Percentiles rank a stretch among this genome's conserved stretches.
Evolutionary conservation across 179 eudicot genomes (phyloP).

Genomic region (Sideroxylon spinosum): DNA sequence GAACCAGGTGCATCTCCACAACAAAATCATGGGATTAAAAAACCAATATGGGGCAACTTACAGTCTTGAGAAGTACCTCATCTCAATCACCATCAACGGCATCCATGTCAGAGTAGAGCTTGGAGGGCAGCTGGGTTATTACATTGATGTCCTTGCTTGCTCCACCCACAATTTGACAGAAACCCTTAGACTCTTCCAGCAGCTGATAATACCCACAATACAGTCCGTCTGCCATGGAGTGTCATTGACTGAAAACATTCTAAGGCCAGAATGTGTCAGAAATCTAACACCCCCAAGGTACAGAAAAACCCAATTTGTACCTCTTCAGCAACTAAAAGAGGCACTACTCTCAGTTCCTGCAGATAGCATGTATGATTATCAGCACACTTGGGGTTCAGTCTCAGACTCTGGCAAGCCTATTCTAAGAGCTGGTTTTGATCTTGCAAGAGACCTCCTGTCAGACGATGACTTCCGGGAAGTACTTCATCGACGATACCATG

Average conservation of each 20-base stretch:
- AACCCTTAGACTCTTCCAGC: constrained; percentile 72
- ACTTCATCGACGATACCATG: constrained; percentile 78
- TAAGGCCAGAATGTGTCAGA: constrained; percentile 80
- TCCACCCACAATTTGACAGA: constrained; percentile 79
- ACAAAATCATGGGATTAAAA: constrained; percentile 61
- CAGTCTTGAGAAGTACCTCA: constrained; percentile 74
- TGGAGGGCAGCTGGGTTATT: constrained; percentile 64
- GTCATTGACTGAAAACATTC: constrained; percentile 52
- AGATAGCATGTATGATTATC: constrained; percentile 88
- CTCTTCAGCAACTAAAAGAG: constrained; percentile 55
- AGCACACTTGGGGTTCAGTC: constrained; percentile 85
- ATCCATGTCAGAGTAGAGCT: constrained; percentile 79
- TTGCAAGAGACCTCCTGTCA: constrained; percentile 77
- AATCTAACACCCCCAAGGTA: constrained; percentile 74
- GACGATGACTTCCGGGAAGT: constrained; percentile 93
- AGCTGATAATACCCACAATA: constrained; percentile 75
- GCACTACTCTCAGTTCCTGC: constrained; percentile 91
- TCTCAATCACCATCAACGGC: constrained; percentile 77
- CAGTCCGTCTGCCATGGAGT: constrained; percentile 66
- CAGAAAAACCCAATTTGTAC: constrained; percentile 65
- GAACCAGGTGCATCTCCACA: constrained; percentile 77
- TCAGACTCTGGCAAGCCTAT: constrained; percentile 50
- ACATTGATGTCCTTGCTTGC: constrained; percentile 76
- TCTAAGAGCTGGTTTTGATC: constrained; percentile 60
- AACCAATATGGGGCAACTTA: constrained; percentile 86